Evolutionary conservation across 441 rosid genomes (phyloP), one percentile per base, ranked within the genome.

Genomic region (Erodium texanum): DNA sequence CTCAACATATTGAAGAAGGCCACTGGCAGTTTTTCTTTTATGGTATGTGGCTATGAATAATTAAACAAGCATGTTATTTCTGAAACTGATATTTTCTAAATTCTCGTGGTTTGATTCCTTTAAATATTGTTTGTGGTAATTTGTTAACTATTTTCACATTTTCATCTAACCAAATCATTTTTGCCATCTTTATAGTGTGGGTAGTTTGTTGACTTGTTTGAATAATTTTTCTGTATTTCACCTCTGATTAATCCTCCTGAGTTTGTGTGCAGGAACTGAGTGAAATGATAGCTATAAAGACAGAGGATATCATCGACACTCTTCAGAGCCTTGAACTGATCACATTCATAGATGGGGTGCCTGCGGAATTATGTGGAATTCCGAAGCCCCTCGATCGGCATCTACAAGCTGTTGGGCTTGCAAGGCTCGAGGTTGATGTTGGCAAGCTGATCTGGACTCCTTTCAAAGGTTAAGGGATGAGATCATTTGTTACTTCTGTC

Each of bases 261-360:
- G n/a, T n/a, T n/a, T n/a, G n/a, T 64, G 19, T 61, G 67, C 82
- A 92, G 98, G 99, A 94, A 84, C 94, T 94, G 34, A 89, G 99
- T 23, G 99, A 94, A 84, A 94, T 92, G 99, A 94, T 98, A 3
- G 97, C 97, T 19, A 94, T 94, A 50, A 89, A 88, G 77, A 96
- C 97, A 1, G 99, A 94, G 74, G 99, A 94, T 79, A 89, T 88
- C 16, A 71, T 94, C 76, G 81, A 77, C 74, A 94, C 99, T 24
- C 92, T 94, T 65, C 99, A 94, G 82, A 90, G 91, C 80, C 85
- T 94, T 67, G 98, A 94, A 68, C 73, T 92, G 78, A 94, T 94
- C 75, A 97, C 92, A 67, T 94, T 89, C 83, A 83, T 97, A 64
- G 92, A 94, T 75, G 98, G 99, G 65, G 98, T 92, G 75, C 98